These are phyloP conservation scores for Boechera stricta DNA, from an alignment of 345 rosid genomes.

Conservation along the genomic window DNA sequence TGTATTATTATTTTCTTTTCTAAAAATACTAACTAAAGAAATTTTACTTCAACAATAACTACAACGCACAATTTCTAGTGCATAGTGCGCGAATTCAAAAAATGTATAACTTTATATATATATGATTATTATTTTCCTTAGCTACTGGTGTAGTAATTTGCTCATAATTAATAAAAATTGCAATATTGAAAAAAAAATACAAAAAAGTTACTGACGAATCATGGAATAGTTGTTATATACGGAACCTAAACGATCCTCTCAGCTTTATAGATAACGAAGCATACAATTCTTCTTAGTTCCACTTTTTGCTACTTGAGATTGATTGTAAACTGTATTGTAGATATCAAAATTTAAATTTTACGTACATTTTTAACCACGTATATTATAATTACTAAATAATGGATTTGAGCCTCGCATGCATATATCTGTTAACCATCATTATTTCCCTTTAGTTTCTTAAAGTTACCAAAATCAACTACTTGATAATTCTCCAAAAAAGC, in stretches of 20 bases:
- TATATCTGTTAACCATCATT: not conserved
- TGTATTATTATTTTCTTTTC: not conserved
- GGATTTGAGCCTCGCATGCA: not conserved
- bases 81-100: no score
- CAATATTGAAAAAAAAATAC: not conserved
- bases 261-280: constrained; percentile 27
- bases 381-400: not conserved
- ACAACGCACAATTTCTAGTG: not conserved
- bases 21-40: not conserved
- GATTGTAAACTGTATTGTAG: not conserved
- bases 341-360: not conserved
- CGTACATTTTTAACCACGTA: not conserved
- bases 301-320: not conserved
- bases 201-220: not conserved
- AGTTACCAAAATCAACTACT: not conserved
- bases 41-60: not conserved
- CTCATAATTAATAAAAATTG: not conserved
- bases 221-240: not conserved
- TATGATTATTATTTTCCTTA: not conserved
- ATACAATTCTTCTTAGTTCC: not conserved
- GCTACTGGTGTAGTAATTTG: not conserved
- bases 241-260: not conserved
- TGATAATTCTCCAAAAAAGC: not conserved
- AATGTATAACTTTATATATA: no score
- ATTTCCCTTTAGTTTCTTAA: not conserved